A percentile compares a stretch with the other conserved stretches of the same genome.
Evolutionary conservation across 2,329 filamentous ascomycete genomes (phyloP).

Genomic region (Alternaria gaisen): DNA sequence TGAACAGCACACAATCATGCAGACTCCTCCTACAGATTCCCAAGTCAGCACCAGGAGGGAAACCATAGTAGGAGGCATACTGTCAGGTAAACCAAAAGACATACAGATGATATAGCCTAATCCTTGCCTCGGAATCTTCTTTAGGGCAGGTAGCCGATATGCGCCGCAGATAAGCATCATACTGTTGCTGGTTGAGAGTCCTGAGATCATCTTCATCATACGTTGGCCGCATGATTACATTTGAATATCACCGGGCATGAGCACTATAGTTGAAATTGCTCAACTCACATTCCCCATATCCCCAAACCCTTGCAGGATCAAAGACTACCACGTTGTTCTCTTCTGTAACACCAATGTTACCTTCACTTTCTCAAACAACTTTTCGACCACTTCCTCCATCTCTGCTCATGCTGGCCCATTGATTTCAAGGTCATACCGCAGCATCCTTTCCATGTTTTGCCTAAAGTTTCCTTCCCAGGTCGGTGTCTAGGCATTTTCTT

Average conservation of each 20-base stretch:
- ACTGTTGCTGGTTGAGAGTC: not conserved
- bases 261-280: too few species aligned
- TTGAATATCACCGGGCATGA: too few species aligned
- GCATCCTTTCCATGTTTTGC: not conserved
- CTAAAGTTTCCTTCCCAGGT: rapidly evolving
- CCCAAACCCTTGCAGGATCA: not conserved
- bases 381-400: not conserved
- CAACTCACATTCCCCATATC: not conserved
- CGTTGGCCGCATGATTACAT: too few species aligned
- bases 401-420: not conserved
- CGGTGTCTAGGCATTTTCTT: not conserved
- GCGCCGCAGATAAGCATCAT: not conserved
- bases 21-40: not conserved
- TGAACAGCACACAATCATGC: not conserved
- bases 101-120: not conserved
- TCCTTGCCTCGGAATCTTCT: not conserved
- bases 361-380: not conserved
- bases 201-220: not conserved
- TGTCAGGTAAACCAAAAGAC: not conserved
- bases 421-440: not conserved
- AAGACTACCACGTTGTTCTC: not conserved
- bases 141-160: not conserved
- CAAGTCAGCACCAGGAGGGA: not conserved
- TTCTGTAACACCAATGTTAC: not conserved
- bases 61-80: too few species aligned